These are phyloP conservation scores for Tricholoma furcatifolium DNA, from an alignment of 768 basidiomycete species.

Conservation along the genomic window DNA sequence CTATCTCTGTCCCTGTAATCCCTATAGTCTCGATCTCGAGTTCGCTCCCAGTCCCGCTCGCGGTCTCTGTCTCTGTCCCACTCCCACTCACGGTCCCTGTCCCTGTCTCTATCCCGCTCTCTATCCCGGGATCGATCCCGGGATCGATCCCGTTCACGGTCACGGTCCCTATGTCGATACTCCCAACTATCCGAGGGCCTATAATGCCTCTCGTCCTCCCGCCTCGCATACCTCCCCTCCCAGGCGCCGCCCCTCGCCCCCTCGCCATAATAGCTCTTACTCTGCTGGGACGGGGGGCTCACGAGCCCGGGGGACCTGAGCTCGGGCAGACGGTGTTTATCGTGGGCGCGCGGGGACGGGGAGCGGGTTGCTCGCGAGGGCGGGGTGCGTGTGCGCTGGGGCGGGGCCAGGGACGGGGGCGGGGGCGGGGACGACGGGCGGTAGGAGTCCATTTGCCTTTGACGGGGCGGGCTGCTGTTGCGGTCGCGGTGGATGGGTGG, in stretches of 20 bases:
- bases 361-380: conserved; percentile 35
- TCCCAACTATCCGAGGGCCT: conserved; percentile 17
- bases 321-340: conserved; percentile 38
- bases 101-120: too few species aligned
- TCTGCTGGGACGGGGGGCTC: conserved; percentile 35
- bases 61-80: too few species aligned
- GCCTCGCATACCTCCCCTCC: conserved; percentile 25
- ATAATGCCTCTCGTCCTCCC: conserved; percentile 25
- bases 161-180: neutral
- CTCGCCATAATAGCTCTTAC: conserved; percentile 32
- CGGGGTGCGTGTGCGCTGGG: conserved; percentile 36
- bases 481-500: too few species aligned
- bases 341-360: conserved; percentile 36
- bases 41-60: too few species aligned
- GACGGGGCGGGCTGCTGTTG: conserved; percentile 29
- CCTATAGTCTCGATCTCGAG: too few species aligned
- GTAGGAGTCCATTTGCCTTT: conserved; percentile 20
- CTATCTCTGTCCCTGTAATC: conserved; percentile 11
- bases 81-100: too few species aligned
- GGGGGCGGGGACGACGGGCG: conserved; percentile 28
- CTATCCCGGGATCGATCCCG: too few species aligned
- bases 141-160: too few species aligned
- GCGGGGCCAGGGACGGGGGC: conserved; percentile 35
- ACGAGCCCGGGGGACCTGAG: conserved; percentile 31
- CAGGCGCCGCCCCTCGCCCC: conserved; percentile 30